Conservation (phyloP, 2,329 filamentous ascomycete species). For the Pezicula carpinea region DNA sequence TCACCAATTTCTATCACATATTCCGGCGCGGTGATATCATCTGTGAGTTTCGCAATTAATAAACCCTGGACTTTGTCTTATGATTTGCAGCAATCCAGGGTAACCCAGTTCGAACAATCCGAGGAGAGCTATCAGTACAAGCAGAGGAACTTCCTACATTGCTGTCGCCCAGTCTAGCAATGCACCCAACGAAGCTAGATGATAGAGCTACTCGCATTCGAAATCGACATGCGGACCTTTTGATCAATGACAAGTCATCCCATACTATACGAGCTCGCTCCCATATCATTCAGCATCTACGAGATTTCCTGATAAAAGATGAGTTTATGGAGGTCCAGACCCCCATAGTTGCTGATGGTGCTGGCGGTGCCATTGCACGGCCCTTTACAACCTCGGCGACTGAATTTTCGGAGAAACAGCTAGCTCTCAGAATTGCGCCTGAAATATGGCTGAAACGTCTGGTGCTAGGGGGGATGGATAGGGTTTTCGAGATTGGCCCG, state of each 20-base stretch:
- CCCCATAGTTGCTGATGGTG: constrained; percentile 75
- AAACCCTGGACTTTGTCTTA: constrained; percentile 9
- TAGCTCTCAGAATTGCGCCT: constrained; percentile 84
- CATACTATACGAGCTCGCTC: constrained; percentile 72
- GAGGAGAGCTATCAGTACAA: constrained; percentile 73
- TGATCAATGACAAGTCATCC: constrained; percentile 65
- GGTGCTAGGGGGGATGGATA: constrained; percentile 81
- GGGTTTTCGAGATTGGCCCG: constrained; percentile 88
- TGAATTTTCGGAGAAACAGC: constrained; percentile 65
- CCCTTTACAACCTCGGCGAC: constrained; percentile 79
- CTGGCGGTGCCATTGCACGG: constrained; percentile 82
- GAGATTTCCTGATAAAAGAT: constrained; percentile 65
- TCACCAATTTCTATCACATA: constrained; percentile 59
- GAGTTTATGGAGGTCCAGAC: constrained; percentile 87
- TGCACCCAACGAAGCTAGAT: constrained; percentile 66
- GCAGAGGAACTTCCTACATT: constrained; percentile 65
- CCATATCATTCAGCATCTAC: constrained; percentile 67
- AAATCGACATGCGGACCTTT: constrained; percentile 80
- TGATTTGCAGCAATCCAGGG: constrained; percentile 55
- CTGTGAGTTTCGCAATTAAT: constrained; percentile 49
- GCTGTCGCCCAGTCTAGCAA: constrained; percentile 73
- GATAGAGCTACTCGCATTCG: constrained; percentile 69
- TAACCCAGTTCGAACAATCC: constrained; percentile 58
- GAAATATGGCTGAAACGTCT: constrained; percentile 94
- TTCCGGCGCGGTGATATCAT: constrained; percentile 80